These are phyloP conservation scores for Syzygium malaccense DNA, from an alignment of 441 rosid species.

Conservation along the genomic window DNA sequence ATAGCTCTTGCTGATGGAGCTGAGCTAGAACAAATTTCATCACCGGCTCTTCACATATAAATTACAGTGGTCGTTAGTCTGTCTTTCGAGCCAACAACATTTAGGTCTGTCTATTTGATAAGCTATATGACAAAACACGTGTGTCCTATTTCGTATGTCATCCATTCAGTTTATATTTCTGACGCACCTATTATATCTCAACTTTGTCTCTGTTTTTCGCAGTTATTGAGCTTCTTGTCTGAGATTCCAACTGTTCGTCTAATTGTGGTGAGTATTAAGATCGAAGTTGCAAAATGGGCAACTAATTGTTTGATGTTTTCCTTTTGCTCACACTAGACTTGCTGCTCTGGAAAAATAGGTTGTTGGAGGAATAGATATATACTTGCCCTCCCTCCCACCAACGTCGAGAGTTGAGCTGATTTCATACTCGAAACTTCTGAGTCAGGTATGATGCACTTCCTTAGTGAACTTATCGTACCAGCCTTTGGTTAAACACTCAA, in stretches of 20 bases:
- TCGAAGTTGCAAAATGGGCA: background rate
- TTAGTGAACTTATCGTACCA: background rate
- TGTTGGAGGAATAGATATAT: constrained; percentile 85
- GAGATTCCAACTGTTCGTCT: constrained; percentile 81
- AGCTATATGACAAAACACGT: background rate
- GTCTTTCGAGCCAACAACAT: background rate
- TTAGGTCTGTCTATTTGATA: background rate
- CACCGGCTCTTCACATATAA: background rate
- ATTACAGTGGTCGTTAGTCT: background rate
- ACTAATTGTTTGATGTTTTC: background rate
- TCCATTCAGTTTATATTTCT: background rate
- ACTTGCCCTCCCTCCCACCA: constrained; percentile 78
- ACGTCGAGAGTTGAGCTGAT: constrained; percentile 63
- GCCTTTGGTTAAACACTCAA: background rate
- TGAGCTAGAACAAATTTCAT: background rate
- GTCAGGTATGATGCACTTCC: constrained; percentile 48
- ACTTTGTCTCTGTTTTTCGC: constrained; percentile 26
- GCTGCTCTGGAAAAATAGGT: constrained; percentile 35
- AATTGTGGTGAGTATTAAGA: constrained; percentile 63
- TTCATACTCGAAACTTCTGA: constrained; percentile 64
- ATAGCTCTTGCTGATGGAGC: background rate
- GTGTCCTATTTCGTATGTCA: background rate
- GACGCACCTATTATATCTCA: constrained; percentile 2
- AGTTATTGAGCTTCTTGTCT: constrained; percentile 77
- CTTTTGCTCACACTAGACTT: background rate